Evolutionary conservation across 2,329 filamentous ascomycete species (phyloP).

Genomic region (Colletotrichum cereale): DNA sequence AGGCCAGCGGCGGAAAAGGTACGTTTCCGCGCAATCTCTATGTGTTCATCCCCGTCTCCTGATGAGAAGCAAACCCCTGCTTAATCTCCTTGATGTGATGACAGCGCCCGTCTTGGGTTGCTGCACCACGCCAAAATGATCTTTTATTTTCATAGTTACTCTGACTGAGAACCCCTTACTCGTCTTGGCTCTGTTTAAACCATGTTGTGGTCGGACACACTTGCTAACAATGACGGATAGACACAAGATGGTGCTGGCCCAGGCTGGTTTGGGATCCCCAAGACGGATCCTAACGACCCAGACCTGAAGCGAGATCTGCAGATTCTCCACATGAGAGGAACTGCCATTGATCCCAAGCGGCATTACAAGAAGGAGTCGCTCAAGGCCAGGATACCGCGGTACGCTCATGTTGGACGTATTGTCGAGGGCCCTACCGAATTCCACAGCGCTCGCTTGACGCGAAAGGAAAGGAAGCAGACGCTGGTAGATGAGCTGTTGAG

Average conservation of each 20-base stretch:
- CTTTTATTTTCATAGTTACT: slow-evolving; percentile 78
- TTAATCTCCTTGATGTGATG: slow-evolving; percentile 44
- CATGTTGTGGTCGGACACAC: neutral
- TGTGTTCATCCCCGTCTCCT: slow-evolving; percentile 40
- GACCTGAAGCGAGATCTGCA: slow-evolving; percentile 92
- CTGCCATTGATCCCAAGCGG: slow-evolving; percentile 85
- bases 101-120: slow-evolving; percentile 56
- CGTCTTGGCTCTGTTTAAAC: neutral
- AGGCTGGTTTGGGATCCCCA: slow-evolving; percentile 89
- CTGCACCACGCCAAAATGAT: slow-evolving; percentile 68
- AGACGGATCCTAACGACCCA: slow-evolving; percentile 83
- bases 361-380: slow-evolving; percentile 90
- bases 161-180: slow-evolving; percentile 61
- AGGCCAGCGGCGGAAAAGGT: slow-evolving; percentile 32
- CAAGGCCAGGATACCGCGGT: slow-evolving; percentile 80
- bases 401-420: slow-evolving; percentile 89
- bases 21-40: neutral
- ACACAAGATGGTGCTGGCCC: slow-evolving; percentile 74
- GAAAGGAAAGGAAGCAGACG: slow-evolving; percentile 88
- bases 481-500: slow-evolving; percentile 88
- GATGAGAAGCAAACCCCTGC: slow-evolving; percentile 56
- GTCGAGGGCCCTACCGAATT: slow-evolving; percentile 91
- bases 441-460: slow-evolving; percentile 82
- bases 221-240: slow-evolving; percentile 2
- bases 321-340: slow-evolving; percentile 85